Percentiles rank a stretch among this genome's conserved stretches.
Evolutionary conservation across 2,329 filamentous ascomycete genomes (phyloP).

Genomic region (Fusarium anthophilum): DNA sequence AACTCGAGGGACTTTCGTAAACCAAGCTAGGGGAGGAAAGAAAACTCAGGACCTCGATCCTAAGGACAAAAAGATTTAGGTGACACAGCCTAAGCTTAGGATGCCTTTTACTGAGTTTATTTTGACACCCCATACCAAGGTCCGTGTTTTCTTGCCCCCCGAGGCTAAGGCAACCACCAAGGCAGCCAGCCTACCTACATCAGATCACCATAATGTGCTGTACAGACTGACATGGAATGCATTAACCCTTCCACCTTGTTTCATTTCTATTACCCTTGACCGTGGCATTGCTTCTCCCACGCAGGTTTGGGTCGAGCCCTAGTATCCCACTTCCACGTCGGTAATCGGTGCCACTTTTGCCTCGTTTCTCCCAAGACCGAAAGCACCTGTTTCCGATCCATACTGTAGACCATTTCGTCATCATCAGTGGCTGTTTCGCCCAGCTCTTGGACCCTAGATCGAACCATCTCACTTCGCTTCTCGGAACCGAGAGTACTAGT

Average conservation of each 20-base stretch:
- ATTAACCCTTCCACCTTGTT: neutral
- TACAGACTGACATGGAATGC: neutral
- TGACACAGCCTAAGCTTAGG: no score
- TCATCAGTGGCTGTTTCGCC: slow-evolving; percentile 1
- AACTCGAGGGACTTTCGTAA: neutral
- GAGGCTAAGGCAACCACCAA: neutral
- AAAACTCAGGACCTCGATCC: no score
- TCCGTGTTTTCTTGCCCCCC: no score
- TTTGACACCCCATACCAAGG: no score
- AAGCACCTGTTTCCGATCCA: slow-evolving; percentile 3
- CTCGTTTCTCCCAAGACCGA: neutral
- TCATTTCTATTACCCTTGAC: neutral
- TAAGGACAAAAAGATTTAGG: no score
- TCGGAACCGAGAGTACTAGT: slow-evolving; percentile 2
- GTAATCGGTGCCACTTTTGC: slow-evolving; percentile 4
- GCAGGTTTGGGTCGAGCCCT: slow-evolving; percentile 1
- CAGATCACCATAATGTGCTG: neutral
- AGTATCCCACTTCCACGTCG: neutral
- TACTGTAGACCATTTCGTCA: slow-evolving; percentile 7
- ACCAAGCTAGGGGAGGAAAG: no score
- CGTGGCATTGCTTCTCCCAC: neutral
- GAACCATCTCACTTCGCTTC: neutral
- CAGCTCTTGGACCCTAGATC: neutral
- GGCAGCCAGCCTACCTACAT: neutral
- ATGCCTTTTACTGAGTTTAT: no score